Evolutionary conservation across 345 rosid genomes (phyloP), one percentile per base, ranked within the genome.

Genomic region (Sisymbrium irio): DNA sequence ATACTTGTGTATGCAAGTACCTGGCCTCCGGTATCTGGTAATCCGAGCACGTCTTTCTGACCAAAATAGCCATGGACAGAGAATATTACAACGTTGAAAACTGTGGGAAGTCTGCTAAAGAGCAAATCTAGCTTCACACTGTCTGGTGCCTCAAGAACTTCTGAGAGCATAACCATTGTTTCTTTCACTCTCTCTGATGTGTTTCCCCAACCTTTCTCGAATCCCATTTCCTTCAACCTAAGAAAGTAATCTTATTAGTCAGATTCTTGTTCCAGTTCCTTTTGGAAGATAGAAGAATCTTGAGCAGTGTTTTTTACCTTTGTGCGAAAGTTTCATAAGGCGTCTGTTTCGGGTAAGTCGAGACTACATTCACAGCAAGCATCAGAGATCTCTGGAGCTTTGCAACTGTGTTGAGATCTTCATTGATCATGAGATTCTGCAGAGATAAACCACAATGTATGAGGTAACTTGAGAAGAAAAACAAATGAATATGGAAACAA

Each of bases 1-100:
- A 55, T 32, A 8, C 10, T 19, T 51, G 41, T 69, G 53, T 19
- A 25, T 0, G 32, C 14, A n/a, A 28, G 44, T 51, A 88, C 98
- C 91, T 93, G 97, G 68, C 97, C 98, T 10, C 97, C 98, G 0
- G 98, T 94, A 42, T 94, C 98, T 11, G 98, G 98, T 83, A 88
- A 79, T 35, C 98, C 98, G 0, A 94, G 97, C 41, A 94, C 97
- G 56, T 89, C 93, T 14, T 87, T 77, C 79, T 91, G 97, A 18
- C 97, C 98, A 69, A 94, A 94, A 68, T 85, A 91, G 59, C 98
- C 98, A 41, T 91, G 98, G 20, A 91, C 90, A 32, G 97, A 89
- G 84, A 94, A 87, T 61, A 94, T 94, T 12, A 94, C 96, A 22
- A 94, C 73, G 72, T 86, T 86, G 83, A 94, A 88, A 63, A 89